These are phyloP conservation scores for Angomonas ambiguus DNA, from an alignment of 208 protist genomes.

Conservation along the genomic window DNA sequence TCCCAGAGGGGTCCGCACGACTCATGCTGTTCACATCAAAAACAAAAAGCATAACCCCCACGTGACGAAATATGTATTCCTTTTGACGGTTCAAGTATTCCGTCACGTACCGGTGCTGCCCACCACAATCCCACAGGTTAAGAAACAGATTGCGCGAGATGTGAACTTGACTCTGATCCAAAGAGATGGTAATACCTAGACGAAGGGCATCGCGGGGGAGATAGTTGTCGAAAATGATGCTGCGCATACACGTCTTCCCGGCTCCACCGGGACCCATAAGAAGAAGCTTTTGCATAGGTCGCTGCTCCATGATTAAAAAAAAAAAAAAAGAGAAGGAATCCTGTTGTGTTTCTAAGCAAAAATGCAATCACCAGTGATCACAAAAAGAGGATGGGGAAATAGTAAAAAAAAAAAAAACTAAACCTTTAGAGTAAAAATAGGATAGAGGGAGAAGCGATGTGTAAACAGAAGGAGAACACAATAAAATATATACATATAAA, in stretches of 20 bases:
- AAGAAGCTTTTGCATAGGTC: conserved; percentile 92
- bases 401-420: too few species aligned
- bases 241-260: conserved; percentile 99
- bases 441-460: too few species aligned
- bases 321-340: conserved; percentile 8
- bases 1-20: conserved; percentile 29
- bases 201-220: conserved; percentile 93
- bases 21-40: conserved; percentile 97
- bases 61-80: conserved; percentile 98
- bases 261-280: conserved; percentile 94
- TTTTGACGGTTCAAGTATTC: conserved; percentile 97
- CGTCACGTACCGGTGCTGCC: conserved; percentile 97
- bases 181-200: conserved; percentile 94
- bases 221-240: conserved; percentile 99
- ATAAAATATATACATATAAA: too few species aligned
- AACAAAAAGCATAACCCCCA: conserved; percentile 98
- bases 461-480: too few species aligned
- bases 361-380: too few species aligned
- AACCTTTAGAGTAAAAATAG: too few species aligned
- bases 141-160: conserved; percentile 98
- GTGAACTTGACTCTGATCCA: conserved; percentile 97
- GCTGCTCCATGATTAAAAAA: conserved; percentile 37
- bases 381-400: conserved; percentile 7
- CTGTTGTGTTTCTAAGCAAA: conserved; percentile 1
- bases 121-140: conserved; percentile 99